These are phyloP conservation scores for Trypanosoma lewisi DNA, from an alignment of 208 protist genomes.

Conservation along the genomic window DNA sequence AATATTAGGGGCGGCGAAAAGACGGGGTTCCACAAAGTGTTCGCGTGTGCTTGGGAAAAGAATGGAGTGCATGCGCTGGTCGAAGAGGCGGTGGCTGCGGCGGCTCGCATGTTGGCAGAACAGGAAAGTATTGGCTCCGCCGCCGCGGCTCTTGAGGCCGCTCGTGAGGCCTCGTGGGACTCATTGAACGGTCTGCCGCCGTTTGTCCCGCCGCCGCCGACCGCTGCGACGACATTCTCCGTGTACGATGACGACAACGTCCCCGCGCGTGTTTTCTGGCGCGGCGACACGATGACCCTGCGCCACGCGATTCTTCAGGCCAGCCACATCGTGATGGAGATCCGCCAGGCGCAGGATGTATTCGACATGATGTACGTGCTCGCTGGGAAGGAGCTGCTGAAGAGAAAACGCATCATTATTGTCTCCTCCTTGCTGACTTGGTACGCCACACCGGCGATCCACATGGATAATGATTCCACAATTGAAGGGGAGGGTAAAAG, in stretches of 20 bases:
- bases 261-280: slow-evolving; percentile 42
- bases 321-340: slow-evolving; percentile 83
- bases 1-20: background rate
- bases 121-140: background rate
- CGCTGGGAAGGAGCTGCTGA: slow-evolving; percentile 52
- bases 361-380: slow-evolving; percentile 78
- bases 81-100: background rate
- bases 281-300: slow-evolving; percentile 48
- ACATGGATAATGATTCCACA: slow-evolving; percentile 1
- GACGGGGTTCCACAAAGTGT: slow-evolving; percentile 41
- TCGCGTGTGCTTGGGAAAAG: slow-evolving; percentile 77
- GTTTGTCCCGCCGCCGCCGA: background rate
- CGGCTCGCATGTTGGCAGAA: background rate
- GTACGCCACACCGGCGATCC: slow-evolving; percentile 78
- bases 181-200: background rate
- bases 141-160: background rate
- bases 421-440: slow-evolving; percentile 89
- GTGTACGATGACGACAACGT: background rate
- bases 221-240: background rate
- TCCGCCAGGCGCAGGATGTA: slow-evolving; percentile 79
- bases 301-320: slow-evolving; percentile 57
- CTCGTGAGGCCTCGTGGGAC: background rate
- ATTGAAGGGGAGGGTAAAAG: slow-evolving; percentile 8
- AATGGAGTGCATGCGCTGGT: slow-evolving; percentile 28
- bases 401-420: slow-evolving; percentile 81